Percentiles rank a stretch among this genome's conserved stretches.
Evolutionary conservation across 345 rosid genomes (phyloP).

Genomic region (Heritiera fomes): DNA sequence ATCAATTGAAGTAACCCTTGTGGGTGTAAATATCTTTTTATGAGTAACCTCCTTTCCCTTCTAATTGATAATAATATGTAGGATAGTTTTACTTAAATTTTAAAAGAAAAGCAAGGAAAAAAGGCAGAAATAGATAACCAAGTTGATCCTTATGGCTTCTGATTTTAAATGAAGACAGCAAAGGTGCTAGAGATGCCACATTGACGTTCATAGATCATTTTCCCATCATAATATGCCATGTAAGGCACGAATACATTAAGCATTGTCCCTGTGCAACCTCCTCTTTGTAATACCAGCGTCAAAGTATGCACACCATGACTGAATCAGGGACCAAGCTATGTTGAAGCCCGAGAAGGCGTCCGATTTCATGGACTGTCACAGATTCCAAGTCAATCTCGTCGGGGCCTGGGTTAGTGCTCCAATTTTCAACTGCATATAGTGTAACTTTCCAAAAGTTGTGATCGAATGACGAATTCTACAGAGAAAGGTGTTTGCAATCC

Average conservation of each 20-base stretch:
- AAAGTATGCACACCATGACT: slow-evolving; percentile 23
- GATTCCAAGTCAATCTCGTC: slow-evolving; percentile 31
- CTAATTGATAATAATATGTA: not conserved
- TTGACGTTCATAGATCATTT: not conserved
- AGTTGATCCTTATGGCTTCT: not conserved
- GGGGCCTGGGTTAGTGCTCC: slow-evolving; percentile 17
- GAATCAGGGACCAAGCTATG: slow-evolving; percentile 19
- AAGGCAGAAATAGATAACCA: not conserved
- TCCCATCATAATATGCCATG: slow-evolving; percentile 10
- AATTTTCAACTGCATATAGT: slow-evolving; percentile 18
- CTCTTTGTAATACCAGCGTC: not conserved
- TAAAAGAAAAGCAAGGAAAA: not conserved
- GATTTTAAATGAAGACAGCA: not conserved
- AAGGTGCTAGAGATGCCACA: not conserved
- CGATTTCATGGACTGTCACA: slow-evolving; percentile 31
- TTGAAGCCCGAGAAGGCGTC: slow-evolving; percentile 32
- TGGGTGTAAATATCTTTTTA: no score
- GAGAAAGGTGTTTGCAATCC: no score
- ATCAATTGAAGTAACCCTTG: no score
- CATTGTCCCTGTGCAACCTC: slow-evolving; percentile 10
- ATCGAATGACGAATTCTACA: no score
- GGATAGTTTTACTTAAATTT: not conserved
- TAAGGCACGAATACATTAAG: slow-evolving; percentile 21
- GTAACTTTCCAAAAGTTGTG: no score
- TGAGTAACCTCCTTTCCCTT: not conserved